A percentile compares a stretch with the other conserved stretches of the same genome.
These are phyloP conservation scores for Bothriochloa decipiens DNA, from an alignment of 176 grass and related monocot genomes.

Conservation along the genomic window DNA sequence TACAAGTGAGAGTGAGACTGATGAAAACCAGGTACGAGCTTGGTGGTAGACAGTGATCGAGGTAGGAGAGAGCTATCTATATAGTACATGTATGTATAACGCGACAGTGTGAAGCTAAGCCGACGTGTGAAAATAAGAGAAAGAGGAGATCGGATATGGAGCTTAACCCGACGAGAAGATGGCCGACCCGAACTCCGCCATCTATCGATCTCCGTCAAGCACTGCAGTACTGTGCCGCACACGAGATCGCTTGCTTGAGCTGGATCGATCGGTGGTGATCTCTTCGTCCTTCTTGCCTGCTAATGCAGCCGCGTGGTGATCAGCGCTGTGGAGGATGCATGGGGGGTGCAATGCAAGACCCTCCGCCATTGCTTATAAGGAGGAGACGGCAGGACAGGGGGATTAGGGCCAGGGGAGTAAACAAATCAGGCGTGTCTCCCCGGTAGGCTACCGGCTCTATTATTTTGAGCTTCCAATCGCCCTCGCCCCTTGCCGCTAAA, in stretches of 20 bases:
- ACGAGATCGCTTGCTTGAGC: too few species aligned
- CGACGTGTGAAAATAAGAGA: too few species aligned
- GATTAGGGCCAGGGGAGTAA: conserved; percentile 60
- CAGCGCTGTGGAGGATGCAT: conserved; percentile 32
- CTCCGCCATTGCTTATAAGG: conserved; percentile 63
- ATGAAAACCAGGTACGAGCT: too few species aligned
- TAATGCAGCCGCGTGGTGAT: background rate
- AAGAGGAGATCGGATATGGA: too few species aligned
- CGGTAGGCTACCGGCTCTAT: conserved; percentile 60
- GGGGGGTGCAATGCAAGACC: conserved; percentile 50
- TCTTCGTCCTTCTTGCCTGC: background rate
- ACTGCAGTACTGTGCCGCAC: too few species aligned
- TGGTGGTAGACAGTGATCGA: too few species aligned
- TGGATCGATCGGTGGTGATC: too few species aligned
- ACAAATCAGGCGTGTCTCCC: conserved; percentile 54
- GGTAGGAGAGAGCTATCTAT: too few species aligned
- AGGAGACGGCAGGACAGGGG: conserved; percentile 25
- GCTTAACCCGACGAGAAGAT: too few species aligned
- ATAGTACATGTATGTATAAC: too few species aligned
- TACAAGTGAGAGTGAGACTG: too few species aligned
- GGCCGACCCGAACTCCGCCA: conserved; percentile 79
- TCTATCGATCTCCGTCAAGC: conserved; percentile 20
- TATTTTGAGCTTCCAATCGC: conserved; percentile 67
- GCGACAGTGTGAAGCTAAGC: too few species aligned
- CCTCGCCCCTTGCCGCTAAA: conserved; percentile 40